Evolutionary conservation across 2,329 filamentous ascomycete species (phyloP).

Genomic region (Passalora sequoiae): DNA sequence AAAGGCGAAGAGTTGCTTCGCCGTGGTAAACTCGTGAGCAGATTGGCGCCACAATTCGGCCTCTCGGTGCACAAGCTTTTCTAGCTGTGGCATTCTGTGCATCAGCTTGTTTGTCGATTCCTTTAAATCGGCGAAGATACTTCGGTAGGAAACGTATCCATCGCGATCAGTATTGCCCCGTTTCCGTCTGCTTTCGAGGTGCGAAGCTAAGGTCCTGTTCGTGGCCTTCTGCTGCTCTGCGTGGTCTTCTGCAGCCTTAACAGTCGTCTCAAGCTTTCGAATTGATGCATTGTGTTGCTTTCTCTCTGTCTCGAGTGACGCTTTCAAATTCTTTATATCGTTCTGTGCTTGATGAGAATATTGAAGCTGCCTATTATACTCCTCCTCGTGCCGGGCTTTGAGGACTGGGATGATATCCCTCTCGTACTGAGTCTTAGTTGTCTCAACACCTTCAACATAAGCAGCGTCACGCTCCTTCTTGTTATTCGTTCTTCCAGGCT

Average conservation of each 20-base stretch:
- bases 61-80: constrained; percentile 1
- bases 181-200: background rate
- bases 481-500: background rate
- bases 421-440: too few species aligned
- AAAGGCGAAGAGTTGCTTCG: constrained; percentile 12
- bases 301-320: too few species aligned
- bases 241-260: background rate
- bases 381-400: too few species aligned
- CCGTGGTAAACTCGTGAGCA: constrained; percentile 3
- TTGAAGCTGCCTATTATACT: too few species aligned
- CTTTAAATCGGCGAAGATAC: constrained; percentile 8
- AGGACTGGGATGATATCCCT: too few species aligned
- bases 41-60: constrained; percentile 12
- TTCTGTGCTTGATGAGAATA: too few species aligned
- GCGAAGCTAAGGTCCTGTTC: background rate
- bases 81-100: background rate
- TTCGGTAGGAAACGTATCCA: constrained; percentile 14
- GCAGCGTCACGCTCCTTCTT: background rate
- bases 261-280: background rate
- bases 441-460: background rate
- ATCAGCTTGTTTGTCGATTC: constrained; percentile 1
- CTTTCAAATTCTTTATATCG: too few species aligned
- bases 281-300: background rate
- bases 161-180: constrained; percentile 11
- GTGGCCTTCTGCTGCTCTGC: background rate